phyloP scores from a whole-genome alignment of 805 yeast species.

The Starmerella vaccinii region DNA sequence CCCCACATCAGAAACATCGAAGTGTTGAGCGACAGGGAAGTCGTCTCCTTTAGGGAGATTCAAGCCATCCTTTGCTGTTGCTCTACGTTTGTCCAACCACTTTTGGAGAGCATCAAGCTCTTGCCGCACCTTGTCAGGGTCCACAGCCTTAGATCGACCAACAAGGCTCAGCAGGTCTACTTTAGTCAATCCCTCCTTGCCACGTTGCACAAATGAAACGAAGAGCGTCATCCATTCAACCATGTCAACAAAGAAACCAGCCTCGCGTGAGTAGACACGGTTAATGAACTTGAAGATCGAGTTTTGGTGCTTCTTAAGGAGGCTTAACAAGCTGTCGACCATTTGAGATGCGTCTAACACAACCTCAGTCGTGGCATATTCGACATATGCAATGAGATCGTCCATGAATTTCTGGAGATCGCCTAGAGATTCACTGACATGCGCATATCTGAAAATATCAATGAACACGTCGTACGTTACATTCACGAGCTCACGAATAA shows the following conservation, averaged over 20 bases:
- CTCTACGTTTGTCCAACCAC: constrained; percentile 25
- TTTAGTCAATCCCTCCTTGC: constrained; percentile 37
- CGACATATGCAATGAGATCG: constrained; percentile 54
- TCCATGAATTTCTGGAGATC: constrained; percentile 55
- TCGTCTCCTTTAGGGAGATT: constrained; percentile 30
- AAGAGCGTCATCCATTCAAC: constrained; percentile 65
- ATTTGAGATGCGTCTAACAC: constrained; percentile 48
- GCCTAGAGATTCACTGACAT: constrained; percentile 53
- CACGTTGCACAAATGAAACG: constrained; percentile 51
- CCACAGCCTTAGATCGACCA: constrained; percentile 18
- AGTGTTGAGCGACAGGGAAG: constrained; percentile 35
- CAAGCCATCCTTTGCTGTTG: constrained; percentile 21
- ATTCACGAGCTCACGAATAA: constrained; percentile 62
- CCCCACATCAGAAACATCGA: constrained; percentile 37
- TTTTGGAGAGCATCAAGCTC: constrained; percentile 37
- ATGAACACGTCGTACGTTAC: constrained; percentile 68
- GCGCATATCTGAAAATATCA: constrained; percentile 54
- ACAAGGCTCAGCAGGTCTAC: constrained; percentile 40
- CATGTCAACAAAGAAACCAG: constrained; percentile 59
- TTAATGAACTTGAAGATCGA: constrained; percentile 67
- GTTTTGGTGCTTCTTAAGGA: constrained; percentile 64
- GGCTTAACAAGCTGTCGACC: constrained; percentile 52
- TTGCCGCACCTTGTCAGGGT: constrained; percentile 30
- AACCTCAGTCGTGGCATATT: constrained; percentile 40
- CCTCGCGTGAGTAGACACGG: constrained; percentile 71